phyloP scores from a whole-genome alignment of 257 asterid genomes.

The Datura wrightii region DNA sequence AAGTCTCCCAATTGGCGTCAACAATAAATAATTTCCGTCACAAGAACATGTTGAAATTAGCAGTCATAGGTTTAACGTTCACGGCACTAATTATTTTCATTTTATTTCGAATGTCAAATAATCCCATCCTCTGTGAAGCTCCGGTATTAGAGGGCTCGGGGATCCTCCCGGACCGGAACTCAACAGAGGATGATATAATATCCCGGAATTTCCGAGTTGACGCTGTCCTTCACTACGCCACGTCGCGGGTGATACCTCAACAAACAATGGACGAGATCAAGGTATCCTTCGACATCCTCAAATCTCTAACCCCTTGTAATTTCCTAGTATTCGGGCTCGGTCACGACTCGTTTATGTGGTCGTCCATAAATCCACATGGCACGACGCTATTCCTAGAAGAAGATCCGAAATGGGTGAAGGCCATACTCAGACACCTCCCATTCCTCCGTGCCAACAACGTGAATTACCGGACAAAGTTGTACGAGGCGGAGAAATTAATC shows the following conservation, averaged over 20 bases:
- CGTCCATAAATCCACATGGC: slow-evolving; percentile 71
- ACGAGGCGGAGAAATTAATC: slow-evolving; percentile 65
- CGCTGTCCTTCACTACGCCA: slow-evolving; percentile 66
- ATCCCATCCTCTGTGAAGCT: not conserved
- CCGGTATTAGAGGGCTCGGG: not conserved
- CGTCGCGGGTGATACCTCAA: slow-evolving; percentile 61
- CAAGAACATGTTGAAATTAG: slow-evolving; percentile 18
- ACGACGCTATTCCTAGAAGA: slow-evolving; percentile 83
- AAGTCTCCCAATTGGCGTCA: slow-evolving; percentile 7
- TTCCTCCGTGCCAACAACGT: slow-evolving; percentile 62
- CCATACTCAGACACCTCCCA: slow-evolving; percentile 60
- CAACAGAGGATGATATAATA: not conserved
- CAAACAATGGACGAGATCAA: slow-evolving; percentile 57
- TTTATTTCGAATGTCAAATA: not conserved
- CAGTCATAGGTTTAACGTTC: not conserved
- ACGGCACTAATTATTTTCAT: not conserved
- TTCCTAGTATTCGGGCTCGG: slow-evolving; percentile 90
- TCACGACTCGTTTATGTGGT: slow-evolving; percentile 89
- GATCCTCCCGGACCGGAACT: not conserved
- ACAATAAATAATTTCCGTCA: not conserved
- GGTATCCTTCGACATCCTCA: slow-evolving; percentile 51
- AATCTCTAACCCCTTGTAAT: slow-evolving; percentile 49
- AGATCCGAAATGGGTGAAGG: slow-evolving; percentile 70
- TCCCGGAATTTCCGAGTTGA: slow-evolving; percentile 43
- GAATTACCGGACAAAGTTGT: slow-evolving; percentile 60